A percentile compares a stretch with the other conserved stretches of the same genome.
These are phyloP conservation scores for Vigna nakashimae DNA, from an alignment of 306 rosid species.

Conservation along the genomic window DNA sequence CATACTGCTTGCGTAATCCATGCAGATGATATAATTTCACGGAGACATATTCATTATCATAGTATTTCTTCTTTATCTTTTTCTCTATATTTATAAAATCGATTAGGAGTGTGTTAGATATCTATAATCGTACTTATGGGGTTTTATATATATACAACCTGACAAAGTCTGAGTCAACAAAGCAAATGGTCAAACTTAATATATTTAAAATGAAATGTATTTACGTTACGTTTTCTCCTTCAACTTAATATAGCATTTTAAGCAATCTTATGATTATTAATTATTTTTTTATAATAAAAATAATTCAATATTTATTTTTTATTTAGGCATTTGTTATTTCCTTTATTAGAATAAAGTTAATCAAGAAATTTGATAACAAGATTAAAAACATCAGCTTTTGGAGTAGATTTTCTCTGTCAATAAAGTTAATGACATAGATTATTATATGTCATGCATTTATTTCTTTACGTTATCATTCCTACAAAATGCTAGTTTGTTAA, in stretches of 20 bases:
- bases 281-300: neutral
- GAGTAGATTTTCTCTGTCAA: too few species aligned
- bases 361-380: neutral
- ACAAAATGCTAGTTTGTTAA: too few species aligned
- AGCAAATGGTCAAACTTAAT: slow-evolving; percentile 27
- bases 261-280: neutral
- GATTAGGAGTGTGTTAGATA: neutral
- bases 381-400: too few species aligned
- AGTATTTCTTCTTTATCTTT: neutral
- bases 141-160: neutral
- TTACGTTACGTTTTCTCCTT: slow-evolving; percentile 35
- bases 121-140: neutral
- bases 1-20: slow-evolving; percentile 4
- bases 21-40: neutral
- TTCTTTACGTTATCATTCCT: too few species aligned
- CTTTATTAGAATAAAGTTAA: neutral
- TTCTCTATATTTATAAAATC: neutral
- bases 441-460: too few species aligned
- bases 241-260: neutral
- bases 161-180: slow-evolving; percentile 36
- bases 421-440: too few species aligned
- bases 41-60: neutral
- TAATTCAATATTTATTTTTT: neutral
- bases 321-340: neutral
- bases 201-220: slow-evolving; percentile 2